A percentile compares a stretch with the other conserved stretches of the same genome.
Evolutionary conservation across 2,329 filamentous ascomycete species (phyloP).

Genomic region (Arthroderma sp.): DNA sequence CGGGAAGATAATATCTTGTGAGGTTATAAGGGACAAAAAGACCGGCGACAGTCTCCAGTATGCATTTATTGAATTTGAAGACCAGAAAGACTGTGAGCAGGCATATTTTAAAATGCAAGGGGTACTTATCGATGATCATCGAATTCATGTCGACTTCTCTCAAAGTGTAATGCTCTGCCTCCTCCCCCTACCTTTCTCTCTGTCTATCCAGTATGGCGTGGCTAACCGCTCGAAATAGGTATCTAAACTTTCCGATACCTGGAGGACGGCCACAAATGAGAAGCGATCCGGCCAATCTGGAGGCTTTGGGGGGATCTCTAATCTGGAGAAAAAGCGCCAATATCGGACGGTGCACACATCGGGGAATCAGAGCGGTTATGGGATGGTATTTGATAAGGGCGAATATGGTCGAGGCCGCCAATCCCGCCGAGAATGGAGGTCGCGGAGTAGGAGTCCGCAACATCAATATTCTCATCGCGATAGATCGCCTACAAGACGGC

Average conservation of each 20-base stretch:
- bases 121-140: slow-evolving; percentile 89
- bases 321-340: slow-evolving; percentile 79
- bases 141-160: slow-evolving; percentile 97
- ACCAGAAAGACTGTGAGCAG: slow-evolving; percentile 82
- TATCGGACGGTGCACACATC: slow-evolving; percentile 58
- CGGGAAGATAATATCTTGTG: slow-evolving; percentile 85
- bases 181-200: background rate
- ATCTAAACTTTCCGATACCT: slow-evolving; percentile 71
- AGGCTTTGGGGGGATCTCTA: slow-evolving; percentile 81
- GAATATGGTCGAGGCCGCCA: slow-evolving; percentile 38
- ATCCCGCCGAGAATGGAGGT: slow-evolving; percentile 10
- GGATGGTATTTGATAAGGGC: slow-evolving; percentile 69
- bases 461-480: slow-evolving; percentile 15
- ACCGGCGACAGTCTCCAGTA: slow-evolving; percentile 95
- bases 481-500: slow-evolving; percentile 17
- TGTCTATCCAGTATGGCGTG: slow-evolving; percentile 5
- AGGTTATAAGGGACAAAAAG: slow-evolving; percentile 86
- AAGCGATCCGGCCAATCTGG: slow-evolving; percentile 57
- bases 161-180: slow-evolving; percentile 59
- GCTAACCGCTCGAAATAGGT: slow-evolving; percentile 26
- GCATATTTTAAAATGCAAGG: slow-evolving; percentile 99
- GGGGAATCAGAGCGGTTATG: slow-evolving; percentile 43
- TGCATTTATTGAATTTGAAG: slow-evolving; percentile 92
- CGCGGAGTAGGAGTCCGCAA: slow-evolving; percentile 36
- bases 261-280: slow-evolving; percentile 72